phyloP scores from a whole-genome alignment of 495 filamentous ascomycete species.

The Neurospora sp. region DNA sequence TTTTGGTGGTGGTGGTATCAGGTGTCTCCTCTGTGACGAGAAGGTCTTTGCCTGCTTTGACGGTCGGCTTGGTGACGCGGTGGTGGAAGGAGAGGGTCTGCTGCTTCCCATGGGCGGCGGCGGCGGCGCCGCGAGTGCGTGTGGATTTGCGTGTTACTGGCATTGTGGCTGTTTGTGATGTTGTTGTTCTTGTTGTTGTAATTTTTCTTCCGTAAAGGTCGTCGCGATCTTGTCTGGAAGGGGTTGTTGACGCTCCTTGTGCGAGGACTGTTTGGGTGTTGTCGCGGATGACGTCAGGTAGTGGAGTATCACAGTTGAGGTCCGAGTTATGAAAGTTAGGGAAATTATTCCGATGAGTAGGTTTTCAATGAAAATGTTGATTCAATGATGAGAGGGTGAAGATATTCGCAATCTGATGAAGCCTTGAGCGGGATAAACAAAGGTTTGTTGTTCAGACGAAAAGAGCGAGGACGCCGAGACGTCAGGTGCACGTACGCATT shows the following conservation, averaged over 20 bases:
- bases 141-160: slow-evolving; percentile 54
- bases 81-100: slow-evolving; percentile 66
- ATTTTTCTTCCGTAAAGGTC: too few species aligned
- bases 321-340: too few species aligned
- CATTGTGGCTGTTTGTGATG: slow-evolving; percentile 37
- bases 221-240: too few species aligned
- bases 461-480: background rate
- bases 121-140: slow-evolving; percentile 32
- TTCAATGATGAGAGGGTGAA: background rate
- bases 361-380: too few species aligned
- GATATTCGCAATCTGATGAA: background rate
- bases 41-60: slow-evolving; percentile 41
- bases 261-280: too few species aligned
- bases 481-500: background rate
- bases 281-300: too few species aligned
- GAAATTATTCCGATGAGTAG: too few species aligned
- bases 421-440: background rate
- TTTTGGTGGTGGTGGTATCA: slow-evolving; percentile 7
- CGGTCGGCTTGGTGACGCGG: slow-evolving; percentile 61
- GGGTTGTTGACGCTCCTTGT: too few species aligned
- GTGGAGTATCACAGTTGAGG: too few species aligned
- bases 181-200: background rate
- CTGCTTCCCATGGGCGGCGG: slow-evolving; percentile 33
- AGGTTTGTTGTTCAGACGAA: background rate
- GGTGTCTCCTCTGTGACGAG: slow-evolving; percentile 20